A percentile compares a stretch with the other conserved stretches of the same genome.
Conservation (phyloP, 2,329 filamentous ascomycete species). For the Septoria petroselini region DNA sequence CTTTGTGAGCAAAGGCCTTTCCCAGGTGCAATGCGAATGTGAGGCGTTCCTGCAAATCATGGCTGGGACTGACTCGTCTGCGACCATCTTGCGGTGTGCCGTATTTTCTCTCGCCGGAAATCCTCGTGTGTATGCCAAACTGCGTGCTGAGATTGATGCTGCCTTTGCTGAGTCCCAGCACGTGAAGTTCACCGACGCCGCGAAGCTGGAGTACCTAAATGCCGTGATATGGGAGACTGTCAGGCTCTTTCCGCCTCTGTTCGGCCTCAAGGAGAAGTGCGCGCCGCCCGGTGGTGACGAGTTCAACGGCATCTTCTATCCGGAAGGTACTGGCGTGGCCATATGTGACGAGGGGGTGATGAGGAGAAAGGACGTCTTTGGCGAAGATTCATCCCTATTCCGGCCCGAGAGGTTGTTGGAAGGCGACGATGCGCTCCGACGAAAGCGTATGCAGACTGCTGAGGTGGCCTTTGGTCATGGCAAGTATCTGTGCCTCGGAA, state of each 20-base stretch:
- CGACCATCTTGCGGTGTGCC: slow-evolving; percentile 51
- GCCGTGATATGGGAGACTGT: slow-evolving; percentile 36
- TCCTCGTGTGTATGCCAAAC: slow-evolving; percentile 44
- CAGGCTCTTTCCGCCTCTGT: slow-evolving; percentile 34
- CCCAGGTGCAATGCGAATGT: slow-evolving; percentile 40
- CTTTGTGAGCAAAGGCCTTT: slow-evolving; percentile 46
- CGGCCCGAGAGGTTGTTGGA: slow-evolving; percentile 53
- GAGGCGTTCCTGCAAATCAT: slow-evolving; percentile 46
- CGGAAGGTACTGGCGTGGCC: slow-evolving; percentile 49
- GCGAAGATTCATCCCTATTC: slow-evolving; percentile 45
- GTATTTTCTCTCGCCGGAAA: slow-evolving; percentile 50
- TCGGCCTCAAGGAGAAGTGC: slow-evolving; percentile 32
- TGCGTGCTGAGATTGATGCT: slow-evolving; percentile 49
- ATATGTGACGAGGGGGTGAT: slow-evolving; percentile 45
- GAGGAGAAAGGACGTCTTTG: slow-evolving; percentile 40
- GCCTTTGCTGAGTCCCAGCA: slow-evolving; percentile 23
- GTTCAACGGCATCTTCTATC: slow-evolving; percentile 43
- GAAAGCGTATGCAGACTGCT: slow-evolving; percentile 42
- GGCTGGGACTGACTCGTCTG: slow-evolving; percentile 56
- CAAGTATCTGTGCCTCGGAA: slow-evolving; percentile 48
- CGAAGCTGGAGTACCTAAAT: slow-evolving; percentile 34
- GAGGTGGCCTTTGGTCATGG: slow-evolving; percentile 50
- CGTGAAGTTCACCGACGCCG: slow-evolving; percentile 29
- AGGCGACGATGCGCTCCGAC: slow-evolving; percentile 35
- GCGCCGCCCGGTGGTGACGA: slow-evolving; percentile 31